Evolutionary conservation across 495 filamentous ascomycete genomes (phyloP).

Genomic region (Tuber melanosporum): DNA sequence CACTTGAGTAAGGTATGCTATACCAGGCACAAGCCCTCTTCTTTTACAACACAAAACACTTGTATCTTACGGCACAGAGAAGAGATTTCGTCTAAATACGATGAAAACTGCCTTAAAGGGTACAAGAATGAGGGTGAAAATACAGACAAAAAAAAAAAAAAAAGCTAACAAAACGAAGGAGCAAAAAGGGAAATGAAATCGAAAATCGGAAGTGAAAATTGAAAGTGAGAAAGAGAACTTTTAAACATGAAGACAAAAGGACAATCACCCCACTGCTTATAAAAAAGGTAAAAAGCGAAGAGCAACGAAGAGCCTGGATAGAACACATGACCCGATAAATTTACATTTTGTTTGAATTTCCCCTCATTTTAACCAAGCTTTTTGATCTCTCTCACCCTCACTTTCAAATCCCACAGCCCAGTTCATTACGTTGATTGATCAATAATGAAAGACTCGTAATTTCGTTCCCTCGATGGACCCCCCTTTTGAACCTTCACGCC

Average conservation of each 20-base stretch:
- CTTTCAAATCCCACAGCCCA: background rate
- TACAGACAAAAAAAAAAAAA: constrained; percentile 27
- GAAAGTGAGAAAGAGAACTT: background rate
- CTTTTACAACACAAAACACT: background rate
- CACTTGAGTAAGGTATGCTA: background rate
- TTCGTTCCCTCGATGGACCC: background rate
- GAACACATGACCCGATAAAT: background rate
- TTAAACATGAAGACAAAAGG: constrained; percentile 1
- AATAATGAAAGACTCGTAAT: background rate
- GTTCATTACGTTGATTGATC: background rate
- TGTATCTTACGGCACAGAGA: constrained; percentile 15
- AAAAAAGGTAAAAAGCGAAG: background rate
- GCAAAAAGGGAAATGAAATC: constrained; percentile 18
- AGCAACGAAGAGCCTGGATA: background rate
- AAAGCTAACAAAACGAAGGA: constrained; percentile 25
- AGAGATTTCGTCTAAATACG: constrained; percentile 38
- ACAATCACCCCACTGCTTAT: background rate
- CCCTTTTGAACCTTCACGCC: background rate
- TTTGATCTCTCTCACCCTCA: background rate
- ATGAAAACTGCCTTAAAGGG: constrained; percentile 16
- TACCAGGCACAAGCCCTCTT: background rate
- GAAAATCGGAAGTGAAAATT: background rate
- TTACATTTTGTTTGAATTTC: constrained; percentile 4
- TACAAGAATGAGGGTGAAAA: constrained; percentile 23
- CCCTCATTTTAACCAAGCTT: background rate